Base-by-base conservation (phyloP, 2,329 filamentous ascomycete genomes). In the Didymella sp. region DNA sequence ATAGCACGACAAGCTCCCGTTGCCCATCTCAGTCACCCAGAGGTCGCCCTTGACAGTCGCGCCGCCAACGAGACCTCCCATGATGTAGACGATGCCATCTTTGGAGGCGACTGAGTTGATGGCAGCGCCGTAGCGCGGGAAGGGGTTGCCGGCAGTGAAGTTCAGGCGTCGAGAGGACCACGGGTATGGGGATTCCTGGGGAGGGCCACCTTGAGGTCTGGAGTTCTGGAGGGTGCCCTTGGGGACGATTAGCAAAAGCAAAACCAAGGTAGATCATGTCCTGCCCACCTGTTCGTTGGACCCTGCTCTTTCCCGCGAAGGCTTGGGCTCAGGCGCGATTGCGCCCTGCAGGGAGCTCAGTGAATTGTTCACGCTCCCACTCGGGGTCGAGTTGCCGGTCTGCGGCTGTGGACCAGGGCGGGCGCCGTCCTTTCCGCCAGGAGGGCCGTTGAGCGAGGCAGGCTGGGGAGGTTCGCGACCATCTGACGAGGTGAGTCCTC, bases 11-110 rank as follows among this genome's bases (percentile, higher is more conserved):
- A 98, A 87, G 74, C 86, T 93, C 8, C 88, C 89, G 28, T 80
- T 82, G 49, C 89, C 92, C 59, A 92, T 91, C 76, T 99, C 95
- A 43, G 98, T 90, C 87, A 98, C 90, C 96, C 96, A 99, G 43
- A 99, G 78, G 78, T 99, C 95, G 44, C 95, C 95, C 74, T 97
- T 97, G 41, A 98, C 95, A 2, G 92, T 96, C 33, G 92, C 91
- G 65, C 94, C 94, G 72, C 96, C 94, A 69, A 99, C 94, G 59
- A 99, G 79, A 47, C 95, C 95, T 61, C 95, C 95, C 93, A 99
- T 98, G 72, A 99, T 84, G 72, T 98, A 99, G 55, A 99, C 90
- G 68, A 96, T 92, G 58, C 96, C 96, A 77, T 99, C 95, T 78
- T 98, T 98, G 35, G 93, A 97, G 22, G 93, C 90, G 15, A 89